Conservation (phyloP, 352 stramenopile species). For the Phytophthora vignae region DNA sequence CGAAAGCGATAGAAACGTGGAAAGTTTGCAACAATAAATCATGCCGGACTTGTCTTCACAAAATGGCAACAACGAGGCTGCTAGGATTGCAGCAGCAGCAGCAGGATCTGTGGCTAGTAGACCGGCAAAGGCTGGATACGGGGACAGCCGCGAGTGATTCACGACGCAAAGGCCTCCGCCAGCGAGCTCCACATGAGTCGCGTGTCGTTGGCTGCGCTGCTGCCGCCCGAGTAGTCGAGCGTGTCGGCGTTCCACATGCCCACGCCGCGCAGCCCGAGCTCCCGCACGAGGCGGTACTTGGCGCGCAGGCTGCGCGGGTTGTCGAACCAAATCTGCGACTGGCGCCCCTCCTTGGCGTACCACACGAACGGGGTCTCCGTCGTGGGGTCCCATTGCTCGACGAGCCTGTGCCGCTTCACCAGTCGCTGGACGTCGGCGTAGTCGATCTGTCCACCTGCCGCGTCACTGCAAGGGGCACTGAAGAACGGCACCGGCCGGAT, state of each 20-base stretch:
- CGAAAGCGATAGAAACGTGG: conserved; percentile 28
- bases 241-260: conserved; percentile 89
- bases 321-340: conserved; percentile 82
- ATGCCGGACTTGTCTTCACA: conserved; percentile 30
- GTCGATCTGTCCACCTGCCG: conserved; percentile 68
- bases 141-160: conserved; percentile 3
- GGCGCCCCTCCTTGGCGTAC: conserved; percentile 11
- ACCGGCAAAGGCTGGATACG: not conserved
- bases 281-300: conserved; percentile 66
- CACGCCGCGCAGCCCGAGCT: conserved; percentile 61
- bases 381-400: conserved; percentile 60
- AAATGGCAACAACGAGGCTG: conserved; percentile 5
- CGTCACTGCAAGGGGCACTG: conserved; percentile 81
- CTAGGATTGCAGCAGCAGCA: conserved; percentile 11
- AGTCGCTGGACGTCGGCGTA: conserved; percentile 61
- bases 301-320: conserved; percentile 58
- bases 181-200: conserved; percentile 66
- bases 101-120: conserved; percentile 2
- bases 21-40: conserved; percentile 38
- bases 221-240: conserved; percentile 57
- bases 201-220: conserved; percentile 41
- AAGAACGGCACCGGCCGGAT: conserved; percentile 63
- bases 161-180: conserved; percentile 33
- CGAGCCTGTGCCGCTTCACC: conserved; percentile 33
- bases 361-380: conserved; percentile 67